Evolutionary conservation across 2,329 filamentous ascomycete species (phyloP).

Genomic region (Colletotrichum sp.): DNA sequence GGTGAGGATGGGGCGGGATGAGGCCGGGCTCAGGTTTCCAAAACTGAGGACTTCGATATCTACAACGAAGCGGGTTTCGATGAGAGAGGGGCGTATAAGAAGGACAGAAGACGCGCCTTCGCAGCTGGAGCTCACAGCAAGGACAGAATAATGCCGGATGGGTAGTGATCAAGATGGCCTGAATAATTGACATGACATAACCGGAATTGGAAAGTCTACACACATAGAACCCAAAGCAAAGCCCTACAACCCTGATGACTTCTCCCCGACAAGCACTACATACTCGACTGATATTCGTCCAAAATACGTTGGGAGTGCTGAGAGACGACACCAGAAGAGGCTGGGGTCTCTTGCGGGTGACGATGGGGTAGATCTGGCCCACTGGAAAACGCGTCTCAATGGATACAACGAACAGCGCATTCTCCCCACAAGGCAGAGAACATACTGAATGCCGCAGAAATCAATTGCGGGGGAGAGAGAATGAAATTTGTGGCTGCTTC

Average conservation of each 20-base stretch:
- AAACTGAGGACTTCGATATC: background rate
- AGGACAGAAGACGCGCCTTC: background rate
- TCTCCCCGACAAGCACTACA: fast-evolving
- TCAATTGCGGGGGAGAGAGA: background rate
- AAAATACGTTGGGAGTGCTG: background rate
- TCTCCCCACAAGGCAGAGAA: background rate
- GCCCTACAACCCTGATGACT: no score
- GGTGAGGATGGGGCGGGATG: background rate
- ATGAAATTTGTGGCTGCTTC: background rate
- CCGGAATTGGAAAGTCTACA: no score
- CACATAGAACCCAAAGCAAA: no score
- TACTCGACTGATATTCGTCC: background rate
- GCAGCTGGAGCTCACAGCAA: background rate
- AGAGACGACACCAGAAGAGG: background rate
- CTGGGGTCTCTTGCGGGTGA: no score
- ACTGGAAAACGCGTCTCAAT: background rate
- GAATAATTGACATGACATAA: no score
- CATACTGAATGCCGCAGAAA: no score
- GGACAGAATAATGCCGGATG: background rate
- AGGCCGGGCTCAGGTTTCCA: background rate
- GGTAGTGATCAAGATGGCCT: no score
- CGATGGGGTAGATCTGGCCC: background rate
- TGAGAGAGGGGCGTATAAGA: background rate
- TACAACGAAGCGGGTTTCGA: background rate
- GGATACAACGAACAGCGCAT: background rate